phyloP scores from a whole-genome alignment of 2,329 filamentous ascomycete species.

The Clonostachys rhizophaga region DNA sequence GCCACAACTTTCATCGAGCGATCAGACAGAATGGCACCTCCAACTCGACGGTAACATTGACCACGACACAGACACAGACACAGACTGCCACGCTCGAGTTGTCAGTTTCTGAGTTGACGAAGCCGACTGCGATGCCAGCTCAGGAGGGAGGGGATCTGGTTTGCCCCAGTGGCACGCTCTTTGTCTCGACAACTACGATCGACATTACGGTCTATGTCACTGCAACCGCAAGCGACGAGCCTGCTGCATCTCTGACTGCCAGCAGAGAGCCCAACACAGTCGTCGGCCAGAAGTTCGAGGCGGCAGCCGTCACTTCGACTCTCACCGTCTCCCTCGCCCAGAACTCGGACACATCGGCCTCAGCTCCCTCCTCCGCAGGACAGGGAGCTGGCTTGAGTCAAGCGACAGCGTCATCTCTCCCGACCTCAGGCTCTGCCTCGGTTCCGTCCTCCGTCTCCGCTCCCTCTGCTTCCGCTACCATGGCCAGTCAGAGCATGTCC shows the following conservation, averaged over 20 bases:
- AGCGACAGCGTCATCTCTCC: slow-evolving; percentile 8
- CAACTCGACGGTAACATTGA: too few relatives aligned
- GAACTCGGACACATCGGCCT: too few relatives aligned
- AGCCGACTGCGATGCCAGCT: not conserved
- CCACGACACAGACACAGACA: not conserved
- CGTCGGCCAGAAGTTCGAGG: too few relatives aligned
- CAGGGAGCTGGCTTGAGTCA: too few relatives aligned
- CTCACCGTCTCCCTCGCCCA: too few relatives aligned
- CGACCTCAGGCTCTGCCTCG: slow-evolving; percentile 7
- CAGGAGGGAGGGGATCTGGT: not conserved
- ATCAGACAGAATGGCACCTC: not conserved
- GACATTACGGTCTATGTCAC: slow-evolving; percentile 24
- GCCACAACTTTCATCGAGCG: not conserved
- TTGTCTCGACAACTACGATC: slow-evolving; percentile 21
- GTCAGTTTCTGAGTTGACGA: not conserved
- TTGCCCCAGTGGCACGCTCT: slow-evolving; percentile 13
- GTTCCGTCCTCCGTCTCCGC: not conserved
- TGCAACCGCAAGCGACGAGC: not conserved
- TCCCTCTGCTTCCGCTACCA: not conserved
- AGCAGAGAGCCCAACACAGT: too few relatives aligned
- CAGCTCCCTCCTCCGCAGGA: too few relatives aligned
- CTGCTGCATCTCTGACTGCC: not conserved
- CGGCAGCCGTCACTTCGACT: too few relatives aligned
- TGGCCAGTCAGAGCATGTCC: too few relatives aligned
- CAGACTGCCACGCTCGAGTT: not conserved